phyloP scores from a whole-genome alignment of 1,284 basidiomycete species.

The Cutaneotrichosporon sp. region DNA sequence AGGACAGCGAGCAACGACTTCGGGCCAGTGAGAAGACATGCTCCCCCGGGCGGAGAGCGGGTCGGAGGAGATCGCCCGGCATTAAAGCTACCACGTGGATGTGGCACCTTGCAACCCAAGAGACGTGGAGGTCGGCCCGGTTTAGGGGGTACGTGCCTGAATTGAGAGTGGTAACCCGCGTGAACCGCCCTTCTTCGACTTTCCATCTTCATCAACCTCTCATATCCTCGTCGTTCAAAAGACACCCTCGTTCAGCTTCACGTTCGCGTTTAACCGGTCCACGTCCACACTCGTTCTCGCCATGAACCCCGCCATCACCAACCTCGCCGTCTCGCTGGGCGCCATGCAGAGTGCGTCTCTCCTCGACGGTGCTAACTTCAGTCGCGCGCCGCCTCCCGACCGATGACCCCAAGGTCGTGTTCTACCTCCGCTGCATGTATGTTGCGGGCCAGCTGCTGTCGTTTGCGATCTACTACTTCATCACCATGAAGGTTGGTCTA shows the following conservation, averaged over 20 bases:
- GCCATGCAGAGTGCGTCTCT: constrained; percentile 74
- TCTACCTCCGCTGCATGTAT: constrained; percentile 27
- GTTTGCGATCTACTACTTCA: constrained; percentile 26
- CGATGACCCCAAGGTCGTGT: constrained; percentile 24
- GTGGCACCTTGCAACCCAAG: not conserved
- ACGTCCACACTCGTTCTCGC: constrained; percentile 6
- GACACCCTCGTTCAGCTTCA: constrained; percentile 1
- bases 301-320: constrained; percentile 57
- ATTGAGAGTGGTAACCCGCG: not conserved
- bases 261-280: not conserved
- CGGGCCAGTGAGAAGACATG: constrained; percentile 1
- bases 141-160: not conserved
- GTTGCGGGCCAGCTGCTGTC: constrained; percentile 22
- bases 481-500: constrained; percentile 22
- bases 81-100: not conserved
- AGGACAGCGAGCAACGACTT: not conserved
- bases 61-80: not conserved
- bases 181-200: constrained; percentile 6
- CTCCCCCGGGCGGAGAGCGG: not conserved
- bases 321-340: constrained; percentile 80
- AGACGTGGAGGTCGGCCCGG: constrained; percentile 1
- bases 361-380: constrained; percentile 6
- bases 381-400: constrained; percentile 28
- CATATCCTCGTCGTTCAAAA: constrained; percentile 7
- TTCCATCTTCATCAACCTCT: constrained; percentile 14